Evolutionary conservation across 2,329 filamentous ascomycete species (phyloP).

Genomic region (Diaporthe destruens): DNA sequence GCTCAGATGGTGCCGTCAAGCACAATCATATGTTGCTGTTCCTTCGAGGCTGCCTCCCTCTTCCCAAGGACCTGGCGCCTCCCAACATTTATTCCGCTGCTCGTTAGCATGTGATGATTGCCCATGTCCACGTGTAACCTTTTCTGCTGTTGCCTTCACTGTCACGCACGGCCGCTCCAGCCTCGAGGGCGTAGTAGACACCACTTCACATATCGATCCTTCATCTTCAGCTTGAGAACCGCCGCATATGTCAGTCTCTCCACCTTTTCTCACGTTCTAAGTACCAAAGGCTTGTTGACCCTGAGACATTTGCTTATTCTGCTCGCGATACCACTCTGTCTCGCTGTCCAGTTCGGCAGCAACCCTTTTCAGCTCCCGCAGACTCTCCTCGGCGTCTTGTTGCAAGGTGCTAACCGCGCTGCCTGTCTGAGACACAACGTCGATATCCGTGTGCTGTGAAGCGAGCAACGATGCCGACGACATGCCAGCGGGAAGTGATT

Average conservation of each 20-base stretch:
- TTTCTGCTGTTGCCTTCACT: not conserved
- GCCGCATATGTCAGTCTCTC: slow-evolving; percentile 9
- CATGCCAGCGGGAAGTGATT: slow-evolving; percentile 37
- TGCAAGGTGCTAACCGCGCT: slow-evolving; percentile 52
- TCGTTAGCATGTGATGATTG: no score
- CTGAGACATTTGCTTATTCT: slow-evolving; percentile 55
- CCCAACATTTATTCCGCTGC: not conserved
- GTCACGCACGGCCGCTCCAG: not conserved
- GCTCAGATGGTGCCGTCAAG: slow-evolving; percentile 1
- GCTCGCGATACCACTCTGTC: slow-evolving; percentile 60
- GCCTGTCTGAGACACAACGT: slow-evolving; percentile 49
- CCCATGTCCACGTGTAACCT: not conserved
- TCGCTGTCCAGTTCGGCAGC: slow-evolving; percentile 61
- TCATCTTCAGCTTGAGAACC: not conserved
- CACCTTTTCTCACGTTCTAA: slow-evolving; percentile 50
- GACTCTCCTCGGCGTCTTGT: slow-evolving; percentile 52
- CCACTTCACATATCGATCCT: not conserved
- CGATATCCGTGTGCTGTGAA: slow-evolving; percentile 21
- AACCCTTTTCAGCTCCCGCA: slow-evolving; percentile 57
- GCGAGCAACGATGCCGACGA: slow-evolving; percentile 32
- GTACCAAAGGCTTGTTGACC: slow-evolving; percentile 48
- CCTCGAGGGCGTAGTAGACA: not conserved
- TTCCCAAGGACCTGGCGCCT: not conserved
- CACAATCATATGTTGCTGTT: not conserved
- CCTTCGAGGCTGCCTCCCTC: no score